Evolutionary conservation across 1,284 basidiomycete genomes (phyloP).

Genomic region (Vanrija pseudolonga): DNA sequence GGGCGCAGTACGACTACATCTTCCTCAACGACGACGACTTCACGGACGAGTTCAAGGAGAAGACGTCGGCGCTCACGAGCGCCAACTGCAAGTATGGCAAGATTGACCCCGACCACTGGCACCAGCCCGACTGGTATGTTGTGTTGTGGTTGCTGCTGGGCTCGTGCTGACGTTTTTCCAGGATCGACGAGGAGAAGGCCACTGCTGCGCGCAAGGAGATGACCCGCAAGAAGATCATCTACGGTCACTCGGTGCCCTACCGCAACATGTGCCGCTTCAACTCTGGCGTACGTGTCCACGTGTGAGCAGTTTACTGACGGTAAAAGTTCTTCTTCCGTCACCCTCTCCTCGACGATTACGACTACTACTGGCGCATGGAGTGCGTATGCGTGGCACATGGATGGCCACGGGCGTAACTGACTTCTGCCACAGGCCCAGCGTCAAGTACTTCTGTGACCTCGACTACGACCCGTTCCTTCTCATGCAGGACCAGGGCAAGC

Average conservation of each 20-base stretch:
- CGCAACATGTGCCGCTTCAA: slow-evolving; percentile 84
- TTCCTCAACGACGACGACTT: slow-evolving; percentile 80
- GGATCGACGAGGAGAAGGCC: slow-evolving; percentile 69
- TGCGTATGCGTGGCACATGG: slow-evolving; percentile 37
- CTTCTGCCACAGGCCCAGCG: slow-evolving; percentile 55
- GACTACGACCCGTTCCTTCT: slow-evolving; percentile 79
- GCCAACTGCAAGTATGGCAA: slow-evolving; percentile 72
- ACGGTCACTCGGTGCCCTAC: slow-evolving; percentile 66
- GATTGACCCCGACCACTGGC: slow-evolving; percentile 77
- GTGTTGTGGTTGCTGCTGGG: neutral
- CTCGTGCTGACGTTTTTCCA: slow-evolving; percentile 8
- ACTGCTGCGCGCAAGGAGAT: slow-evolving; percentile 61
- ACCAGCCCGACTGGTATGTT: slow-evolving; percentile 64
- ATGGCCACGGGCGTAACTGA: slow-evolving; percentile 11
- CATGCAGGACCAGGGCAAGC: slow-evolving; percentile 75
- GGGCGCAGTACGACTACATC: slow-evolving; percentile 78
- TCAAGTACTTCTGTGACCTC: slow-evolving; percentile 72
- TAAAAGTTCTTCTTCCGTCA: slow-evolving; percentile 72
- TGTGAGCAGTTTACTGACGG: neutral
- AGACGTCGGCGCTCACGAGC: slow-evolving; percentile 63
- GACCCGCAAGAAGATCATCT: slow-evolving; percentile 77
- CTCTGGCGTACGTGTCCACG: slow-evolving; percentile 64
- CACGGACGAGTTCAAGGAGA: slow-evolving; percentile 70
- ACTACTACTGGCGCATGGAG: slow-evolving; percentile 89
- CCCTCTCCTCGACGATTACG: slow-evolving; percentile 70